A percentile compares a stretch with the other conserved stretches of the same genome.
Conservation (phyloP, 2,329 filamentous ascomycete genomes). For the Xylariaceae sp. region DNA sequence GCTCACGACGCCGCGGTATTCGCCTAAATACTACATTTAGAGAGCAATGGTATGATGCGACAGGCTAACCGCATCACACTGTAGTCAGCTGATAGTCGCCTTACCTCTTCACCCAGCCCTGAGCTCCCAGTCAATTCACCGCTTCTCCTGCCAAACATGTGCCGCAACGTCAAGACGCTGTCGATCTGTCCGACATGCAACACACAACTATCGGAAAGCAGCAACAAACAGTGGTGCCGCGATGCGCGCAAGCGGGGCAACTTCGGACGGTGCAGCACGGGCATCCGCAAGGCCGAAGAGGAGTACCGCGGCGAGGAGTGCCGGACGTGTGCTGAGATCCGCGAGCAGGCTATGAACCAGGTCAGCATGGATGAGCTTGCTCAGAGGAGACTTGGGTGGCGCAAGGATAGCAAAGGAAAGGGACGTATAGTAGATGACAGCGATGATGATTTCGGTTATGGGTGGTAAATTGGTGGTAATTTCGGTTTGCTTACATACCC, state of each 20-base stretch:
- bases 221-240: constrained; percentile 14
- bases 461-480: constrained; percentile 1
- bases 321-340: constrained; percentile 8
- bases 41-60: too few relatives aligned
- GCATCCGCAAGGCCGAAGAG: constrained; percentile 13
- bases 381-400: constrained; percentile 15
- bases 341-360: constrained; percentile 13
- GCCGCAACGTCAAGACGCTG: constrained; percentile 12
- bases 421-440: not conserved
- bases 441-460: constrained; percentile 6
- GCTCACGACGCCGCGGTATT: too few relatives aligned
- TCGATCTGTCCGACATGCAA: constrained; percentile 17
- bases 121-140: too few relatives aligned
- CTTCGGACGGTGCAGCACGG: constrained; percentile 16
- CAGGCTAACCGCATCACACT: too few relatives aligned
- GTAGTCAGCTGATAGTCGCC: too few relatives aligned
- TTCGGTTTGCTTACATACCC: not conserved
- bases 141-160: constrained; percentile 9
- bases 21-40: too few relatives aligned
- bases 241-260: constrained; percentile 10
- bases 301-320: constrained; percentile 21
- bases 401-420: not conserved
- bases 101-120: too few relatives aligned
- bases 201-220: constrained; percentile 13
- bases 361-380: constrained; percentile 16